phyloP scores from a whole-genome alignment of 2,329 filamentous ascomycete species.

The Talaromyces sp. region DNA sequence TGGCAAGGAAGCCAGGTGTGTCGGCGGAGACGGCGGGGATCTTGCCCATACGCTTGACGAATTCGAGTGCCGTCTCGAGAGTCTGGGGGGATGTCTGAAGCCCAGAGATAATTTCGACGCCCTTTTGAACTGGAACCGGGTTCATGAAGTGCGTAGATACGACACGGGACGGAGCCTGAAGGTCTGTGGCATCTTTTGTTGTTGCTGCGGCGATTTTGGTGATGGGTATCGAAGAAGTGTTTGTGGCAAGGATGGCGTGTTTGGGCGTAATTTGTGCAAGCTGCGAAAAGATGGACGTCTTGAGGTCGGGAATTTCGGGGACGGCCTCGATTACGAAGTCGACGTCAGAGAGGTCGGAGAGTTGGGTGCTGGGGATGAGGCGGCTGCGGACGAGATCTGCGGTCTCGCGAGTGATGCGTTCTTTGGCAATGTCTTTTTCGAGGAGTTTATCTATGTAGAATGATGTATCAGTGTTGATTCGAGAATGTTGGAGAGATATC shows the following conservation, averaged over 20 bases:
- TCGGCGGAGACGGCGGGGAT: slow-evolving; percentile 83
- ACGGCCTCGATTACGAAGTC: slow-evolving; percentile 99
- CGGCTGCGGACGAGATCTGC: slow-evolving; percentile 70
- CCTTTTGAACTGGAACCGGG: slow-evolving; percentile 92
- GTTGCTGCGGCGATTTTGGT: slow-evolving; percentile 91
- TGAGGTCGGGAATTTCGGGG: slow-evolving; percentile 84
- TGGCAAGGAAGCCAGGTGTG: slow-evolving; percentile 89
- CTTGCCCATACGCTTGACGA: slow-evolving; percentile 92
- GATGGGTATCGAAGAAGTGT: slow-evolving; percentile 98
- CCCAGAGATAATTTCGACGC: slow-evolving; percentile 94
- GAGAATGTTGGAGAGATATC: background rate
- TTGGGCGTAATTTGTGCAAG: slow-evolving; percentile 77
- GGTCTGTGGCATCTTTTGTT: slow-evolving; percentile 71
- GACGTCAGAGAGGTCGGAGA: slow-evolving; percentile 74
- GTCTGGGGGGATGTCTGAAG: slow-evolving; percentile 85
- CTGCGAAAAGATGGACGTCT: slow-evolving; percentile 79
- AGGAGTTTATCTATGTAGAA: slow-evolving; percentile 74
- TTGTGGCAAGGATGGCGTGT: slow-evolving; percentile 90
- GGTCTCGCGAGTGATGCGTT: slow-evolving; percentile 76
- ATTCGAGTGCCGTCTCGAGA: slow-evolving; percentile 74
- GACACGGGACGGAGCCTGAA: slow-evolving; percentile 78
- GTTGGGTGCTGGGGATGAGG: slow-evolving; percentile 65
- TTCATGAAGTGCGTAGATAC: slow-evolving; percentile 99
- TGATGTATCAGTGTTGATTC: background rate
- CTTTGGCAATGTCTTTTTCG: slow-evolving; percentile 86